Base-by-base conservation (phyloP, 768 basidiomycete species). In the Phaffia australis region DNA sequence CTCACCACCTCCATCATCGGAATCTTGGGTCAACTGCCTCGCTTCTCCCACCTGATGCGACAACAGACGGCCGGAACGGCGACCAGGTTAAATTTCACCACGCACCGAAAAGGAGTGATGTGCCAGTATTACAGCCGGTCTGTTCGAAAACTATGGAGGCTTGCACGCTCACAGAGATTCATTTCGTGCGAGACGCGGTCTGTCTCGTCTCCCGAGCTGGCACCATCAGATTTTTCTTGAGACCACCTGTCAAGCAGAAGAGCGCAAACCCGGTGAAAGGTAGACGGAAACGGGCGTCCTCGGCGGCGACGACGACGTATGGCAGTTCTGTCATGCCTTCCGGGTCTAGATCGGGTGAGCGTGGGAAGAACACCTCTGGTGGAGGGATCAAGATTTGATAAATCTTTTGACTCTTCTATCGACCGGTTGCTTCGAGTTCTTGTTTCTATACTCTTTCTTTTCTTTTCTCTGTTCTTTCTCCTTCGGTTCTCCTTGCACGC, bases 121-220 rank as follows among this genome's bases (percentile, higher is more conserved):
- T 94, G 14, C 86, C 91, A 6, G 82, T 88, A 30, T 84, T 95
- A 2, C 92, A 94, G 72, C 91, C 93, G 27, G 89, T 94, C 49
- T 77, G 94, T 70, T 89, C 91, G 72, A 93, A 94, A 74, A 81
- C 84, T 18, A 79, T 93, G 29, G 91, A 92, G 67, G 80, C 82
- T 64, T 89, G 92, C 71, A 79, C 93, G 57, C 80, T 93, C 29
- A 83, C 87, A 6, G 81, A 80, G 47, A 74, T 94, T n/a, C 75
- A 80, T 15, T 89, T 94, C 76, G 80, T 89, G n/a, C 85, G 87
- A 1, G 83, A 85, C 1, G 84, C 82, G 27, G 76, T 99, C 25
- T 75, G 94, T 32, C 92, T 90, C 0, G 81, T 85, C n/a, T 85
- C 85, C 2, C 87, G 87, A 72, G 77, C 77, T 1, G 90, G 90